Base-by-base conservation (phyloP, 2,329 filamentous ascomycete genomes). In the Keithomyces neogunnii region DNA sequence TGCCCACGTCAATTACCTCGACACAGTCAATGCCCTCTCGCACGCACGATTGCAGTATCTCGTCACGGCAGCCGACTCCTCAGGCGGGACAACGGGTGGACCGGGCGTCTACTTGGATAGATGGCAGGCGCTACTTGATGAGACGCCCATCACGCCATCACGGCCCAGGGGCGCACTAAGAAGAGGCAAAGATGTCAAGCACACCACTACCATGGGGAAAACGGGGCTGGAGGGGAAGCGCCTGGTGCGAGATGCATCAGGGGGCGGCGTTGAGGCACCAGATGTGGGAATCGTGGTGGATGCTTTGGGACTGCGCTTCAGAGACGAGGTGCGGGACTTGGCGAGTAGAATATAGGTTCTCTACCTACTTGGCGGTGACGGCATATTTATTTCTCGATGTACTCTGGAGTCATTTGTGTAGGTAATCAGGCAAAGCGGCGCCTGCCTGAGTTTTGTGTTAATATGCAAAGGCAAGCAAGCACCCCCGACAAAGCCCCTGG, bases 111-210 rank as follows among this genome's bases (percentile, higher is more conserved):
- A 86, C 61, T 76, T 90, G 29, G 75, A 80, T 1, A 77, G 82
- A 47, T 91, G 88, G 87, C 84, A 89, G 62, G 72, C 78, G 1
- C 71, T 90, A 5, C 71, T 91, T 3, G 84, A 90, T 62, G 71
- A 75, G n/a, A 88, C 87, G 0, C 65, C 75, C 45, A 82, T 91
- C 54, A 86, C 85, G 1, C 85, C 88, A 0, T 74, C 70, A 0
- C 72, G 68, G 1, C 64, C 72, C 0, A 62, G 67, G 1, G 84
- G 84, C 0, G 69, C 72, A 1, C 65, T 84, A 0, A 73, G 85
- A 0, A 62, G 56, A 6, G 81, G 80, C 11, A 73, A 68, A 35
- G 77, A 81, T 19, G 75, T 81, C 31, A 76, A 71, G 61, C 65
- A 68, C 40, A 55, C 62, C 29, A 64, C 67, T 40, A 67, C 69